Evolutionary conservation across 2,329 filamentous ascomycete species (phyloP).

Genomic region (Phialemonium atrogriseum): DNA sequence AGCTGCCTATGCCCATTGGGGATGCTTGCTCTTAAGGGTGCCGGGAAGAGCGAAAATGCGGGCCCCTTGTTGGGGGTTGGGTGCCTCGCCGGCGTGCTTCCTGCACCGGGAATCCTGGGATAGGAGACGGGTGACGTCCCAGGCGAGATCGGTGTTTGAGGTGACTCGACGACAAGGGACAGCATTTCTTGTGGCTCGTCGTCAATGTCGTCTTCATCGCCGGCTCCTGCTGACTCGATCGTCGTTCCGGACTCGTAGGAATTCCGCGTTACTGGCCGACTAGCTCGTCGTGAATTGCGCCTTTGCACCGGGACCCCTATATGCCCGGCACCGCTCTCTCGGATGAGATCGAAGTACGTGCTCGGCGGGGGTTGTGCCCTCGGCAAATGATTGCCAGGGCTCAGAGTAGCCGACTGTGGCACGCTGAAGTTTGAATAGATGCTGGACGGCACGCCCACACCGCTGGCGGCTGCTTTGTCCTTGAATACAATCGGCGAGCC

Average conservation of each 20-base stretch:
- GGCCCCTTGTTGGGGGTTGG: too few species aligned
- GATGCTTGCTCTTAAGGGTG: neutral
- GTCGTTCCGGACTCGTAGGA: conserved; percentile 29
- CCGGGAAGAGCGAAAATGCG: too few species aligned
- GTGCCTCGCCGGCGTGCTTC: too few species aligned
- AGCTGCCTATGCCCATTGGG: too few species aligned
- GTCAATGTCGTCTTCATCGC: conserved; percentile 10
- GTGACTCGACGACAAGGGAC: conserved; percentile 42
- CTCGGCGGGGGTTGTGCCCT: conserved; percentile 8
- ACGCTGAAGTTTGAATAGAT: conserved; percentile 26
- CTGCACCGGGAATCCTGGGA: conserved; percentile 9
- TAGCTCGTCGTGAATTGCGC: conserved; percentile 7
- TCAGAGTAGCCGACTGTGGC: conserved; percentile 11
- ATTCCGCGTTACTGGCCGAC: conserved; percentile 7
- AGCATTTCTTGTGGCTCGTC: conserved; percentile 23
- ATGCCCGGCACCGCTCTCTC: neutral
- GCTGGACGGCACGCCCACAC: conserved; percentile 25
- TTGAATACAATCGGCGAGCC: conserved; percentile 10
- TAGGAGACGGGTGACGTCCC: conserved; percentile 24
- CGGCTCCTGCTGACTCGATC: conserved; percentile 21
- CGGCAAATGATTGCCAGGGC: conserved; percentile 11
- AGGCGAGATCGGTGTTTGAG: conserved; percentile 16
- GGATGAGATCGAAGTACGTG: conserved; percentile 5
- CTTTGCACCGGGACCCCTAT: conserved; percentile 5
- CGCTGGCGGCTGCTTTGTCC: conserved; percentile 14